Percentiles rank a stretch among this genome's conserved stretches.
phyloP scores from a whole-genome alignment of 176 grass and related monocot genomes.

The Metroxylon sagu region DNA sequence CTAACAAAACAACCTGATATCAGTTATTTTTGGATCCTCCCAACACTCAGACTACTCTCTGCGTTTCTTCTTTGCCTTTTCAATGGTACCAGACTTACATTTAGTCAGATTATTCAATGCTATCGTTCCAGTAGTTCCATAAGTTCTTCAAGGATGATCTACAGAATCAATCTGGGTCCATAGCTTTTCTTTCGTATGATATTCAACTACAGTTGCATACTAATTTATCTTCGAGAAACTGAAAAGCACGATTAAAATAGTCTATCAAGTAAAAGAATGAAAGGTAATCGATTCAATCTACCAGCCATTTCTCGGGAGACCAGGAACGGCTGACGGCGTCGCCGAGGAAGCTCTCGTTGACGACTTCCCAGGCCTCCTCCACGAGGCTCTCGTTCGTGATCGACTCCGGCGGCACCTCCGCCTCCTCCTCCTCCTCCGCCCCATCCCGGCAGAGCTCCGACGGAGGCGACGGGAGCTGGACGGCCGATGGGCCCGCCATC shows the following conservation, averaged over 20 bases:
- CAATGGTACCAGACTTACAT: too few relatives aligned
- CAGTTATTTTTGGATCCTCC: too few relatives aligned
- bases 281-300: conserved; percentile 3
- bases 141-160: too few relatives aligned
- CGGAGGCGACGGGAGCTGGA: background rate
- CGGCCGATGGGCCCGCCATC: background rate
- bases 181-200: too few relatives aligned
- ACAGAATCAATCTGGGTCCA: too few relatives aligned
- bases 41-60: too few relatives aligned
- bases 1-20: too few relatives aligned
- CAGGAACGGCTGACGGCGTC: conserved; percentile 52
- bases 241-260: background rate
- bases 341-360: conserved; percentile 69
- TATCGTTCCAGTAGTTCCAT: too few relatives aligned
- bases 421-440: background rate
- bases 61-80: too few relatives aligned
- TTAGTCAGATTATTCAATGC: too few relatives aligned
- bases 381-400: conserved; percentile 76
- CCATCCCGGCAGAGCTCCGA: conserved; percentile 18
- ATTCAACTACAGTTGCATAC: too few relatives aligned
- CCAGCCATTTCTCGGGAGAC: conserved; percentile 78
- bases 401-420: conserved; percentile 25
- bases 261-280: background rate
- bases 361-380: conserved; percentile 93
- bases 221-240: too few relatives aligned